Conservation (phyloP, 164 flowering plant species). For the Umbilicus rupestris region DNA sequence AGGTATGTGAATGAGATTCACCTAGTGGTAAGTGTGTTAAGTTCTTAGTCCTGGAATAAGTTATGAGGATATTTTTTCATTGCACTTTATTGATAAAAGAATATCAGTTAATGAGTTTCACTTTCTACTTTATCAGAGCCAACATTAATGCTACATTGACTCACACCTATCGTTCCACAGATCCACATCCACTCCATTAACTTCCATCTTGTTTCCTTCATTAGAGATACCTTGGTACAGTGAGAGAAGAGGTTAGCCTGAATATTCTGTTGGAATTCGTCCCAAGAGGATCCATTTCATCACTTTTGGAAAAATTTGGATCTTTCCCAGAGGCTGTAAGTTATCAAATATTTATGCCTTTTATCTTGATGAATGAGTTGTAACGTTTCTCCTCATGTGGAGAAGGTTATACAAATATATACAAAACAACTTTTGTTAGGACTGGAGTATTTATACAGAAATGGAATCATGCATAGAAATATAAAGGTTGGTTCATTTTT, state of each 20-base stretch:
- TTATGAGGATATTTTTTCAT: too few species aligned
- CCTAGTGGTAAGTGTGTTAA: too few species aligned
- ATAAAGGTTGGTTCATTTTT: constrained; percentile 52
- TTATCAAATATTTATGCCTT: constrained; percentile 6
- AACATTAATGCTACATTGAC: neutral
- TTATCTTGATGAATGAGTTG: neutral
- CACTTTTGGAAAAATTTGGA: constrained; percentile 91
- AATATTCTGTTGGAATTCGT: constrained; percentile 93
- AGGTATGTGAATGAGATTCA: constrained; percentile 17
- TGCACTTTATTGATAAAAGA: neutral
- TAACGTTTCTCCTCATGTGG: constrained; percentile 8
- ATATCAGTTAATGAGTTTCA: neutral
- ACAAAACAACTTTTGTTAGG: constrained; percentile 85
- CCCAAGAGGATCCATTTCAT: constrained; percentile 97
- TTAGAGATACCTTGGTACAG: constrained; percentile 93
- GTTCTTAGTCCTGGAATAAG: too few species aligned
- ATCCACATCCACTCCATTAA: too few species aligned
- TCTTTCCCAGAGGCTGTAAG: constrained; percentile 95
- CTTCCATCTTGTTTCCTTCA: constrained; percentile 10
- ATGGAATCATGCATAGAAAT: constrained; percentile 93
- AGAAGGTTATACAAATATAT: constrained; percentile 81
- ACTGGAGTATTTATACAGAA: constrained; percentile 76
- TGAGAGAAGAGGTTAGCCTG: constrained; percentile 73
- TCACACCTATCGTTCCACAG: too few species aligned
- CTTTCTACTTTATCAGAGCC: neutral